A percentile compares a stretch with the other conserved stretches of the same genome.
Evolutionary conservation across 1,284 basidiomycete species (phyloP).

Genomic region (Puccinia hordei): DNA sequence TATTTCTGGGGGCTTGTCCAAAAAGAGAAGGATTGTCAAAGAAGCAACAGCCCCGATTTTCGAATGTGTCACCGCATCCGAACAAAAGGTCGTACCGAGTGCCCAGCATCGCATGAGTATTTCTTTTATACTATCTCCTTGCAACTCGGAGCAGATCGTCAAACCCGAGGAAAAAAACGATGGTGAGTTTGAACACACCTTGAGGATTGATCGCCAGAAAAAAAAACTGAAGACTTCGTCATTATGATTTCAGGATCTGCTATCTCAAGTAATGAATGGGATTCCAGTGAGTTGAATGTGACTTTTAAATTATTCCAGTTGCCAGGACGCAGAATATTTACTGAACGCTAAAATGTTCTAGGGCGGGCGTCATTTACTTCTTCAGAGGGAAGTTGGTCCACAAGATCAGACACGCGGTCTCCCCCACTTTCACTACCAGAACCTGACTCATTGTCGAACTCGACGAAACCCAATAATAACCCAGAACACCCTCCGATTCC

Average conservation of each 20-base stretch:
- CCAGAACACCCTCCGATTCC: neutral
- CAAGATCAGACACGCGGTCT: neutral
- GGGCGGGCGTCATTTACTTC: neutral
- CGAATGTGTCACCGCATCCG: neutral
- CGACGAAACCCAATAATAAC: neutral
- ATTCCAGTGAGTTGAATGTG: conserved; percentile 3
- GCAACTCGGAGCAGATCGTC: neutral
- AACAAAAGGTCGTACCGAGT: neutral
- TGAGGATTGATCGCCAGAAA: neutral
- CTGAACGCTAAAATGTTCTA: neutral
- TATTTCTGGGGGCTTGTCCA: neutral
- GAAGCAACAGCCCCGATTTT: neutral
- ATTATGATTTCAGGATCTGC: neutral
- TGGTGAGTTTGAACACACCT: neutral
- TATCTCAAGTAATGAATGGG: neutral
- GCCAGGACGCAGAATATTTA: neutral
- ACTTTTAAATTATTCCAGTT: neutral
- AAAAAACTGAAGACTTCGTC: neutral
- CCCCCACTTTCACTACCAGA: neutral
- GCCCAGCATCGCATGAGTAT: conserved; percentile 32
- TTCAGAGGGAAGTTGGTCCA: conserved; percentile 18
- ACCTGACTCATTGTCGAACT: neutral
- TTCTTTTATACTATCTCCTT: conserved; percentile 22
- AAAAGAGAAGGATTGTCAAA: conserved; percentile 22
- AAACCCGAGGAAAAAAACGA: neutral